Base-by-base conservation (phyloP, 495 filamentous ascomycete species). In the Collariella sp. region DNA sequence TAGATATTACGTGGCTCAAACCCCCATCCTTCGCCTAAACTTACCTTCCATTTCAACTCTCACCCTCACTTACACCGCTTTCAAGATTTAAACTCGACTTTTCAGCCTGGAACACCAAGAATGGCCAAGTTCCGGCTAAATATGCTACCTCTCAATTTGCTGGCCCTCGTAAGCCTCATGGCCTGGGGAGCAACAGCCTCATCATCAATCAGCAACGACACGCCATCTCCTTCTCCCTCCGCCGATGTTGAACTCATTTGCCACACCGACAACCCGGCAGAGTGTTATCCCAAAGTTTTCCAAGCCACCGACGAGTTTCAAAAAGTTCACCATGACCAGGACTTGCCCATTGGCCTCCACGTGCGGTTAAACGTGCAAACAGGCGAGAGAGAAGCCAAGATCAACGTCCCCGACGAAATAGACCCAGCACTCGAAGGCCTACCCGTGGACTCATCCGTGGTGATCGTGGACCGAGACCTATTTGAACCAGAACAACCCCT, bases 211-310 rank as follows among this genome's bases (percentile, higher is more conserved):
- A n/a, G n/a, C n/a, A n/a, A n/a, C n/a, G n/a, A n/a, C n/a, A n/a
- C n/a, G n/a, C 64, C 67, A 7, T 52, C 70, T 16, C 58, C 71
- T 36, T 56, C 54, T 58, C 46, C 69, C 34, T 55, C 42, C 7
- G 48, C 52, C 16, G 63, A 70, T 7, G 51, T 65, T 18, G 75
- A 83, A 26, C 67, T 84, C n/a, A 83, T 87, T 59, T 87, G 83
- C 53, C 80, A 83, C 57, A 78, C 78, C 18, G 62, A 68, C 29
- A 71, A 83, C 59, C 69, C 75, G 1, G 68, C 72, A 29, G 79
- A 81, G 31, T 87, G 84, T 62, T 86, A 86, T 59, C 83, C 84
- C 19, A 74, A 73, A 50, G 54, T 81, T 36, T 86, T 87, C 55
- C 70, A 76, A 23, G 68, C 84, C 1, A 86, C 81, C 0, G 58